Base-by-base conservation (phyloP, 345 rosid species). In the Acer yangbiense region DNA sequence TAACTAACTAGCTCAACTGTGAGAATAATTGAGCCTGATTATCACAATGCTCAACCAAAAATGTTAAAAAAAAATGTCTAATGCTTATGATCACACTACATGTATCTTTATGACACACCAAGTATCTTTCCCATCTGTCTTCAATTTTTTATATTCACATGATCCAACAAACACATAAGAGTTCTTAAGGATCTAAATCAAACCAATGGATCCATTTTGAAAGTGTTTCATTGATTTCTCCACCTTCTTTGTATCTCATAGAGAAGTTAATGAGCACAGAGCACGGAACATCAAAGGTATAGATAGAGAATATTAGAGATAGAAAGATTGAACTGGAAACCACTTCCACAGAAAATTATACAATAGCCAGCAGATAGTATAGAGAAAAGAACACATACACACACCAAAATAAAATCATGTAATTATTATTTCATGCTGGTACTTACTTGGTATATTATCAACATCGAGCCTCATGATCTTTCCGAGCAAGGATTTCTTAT, bases 401-500 rank as follows among this genome's bases (percentile, higher is more conserved):
- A 4, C 6, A 35, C 39, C 39, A 35, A 67, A 43, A 43, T 7
- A 9, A 43, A 43, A 43, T 43, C 46, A 67, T 14, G 18, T 20
- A 18, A 39, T 50, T 67, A 72, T 54, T 69, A 69, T 74, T 69
- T 23, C 32, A 50, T 76, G 60, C 60, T 43, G 72, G 68, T 35
- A 87, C 97, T 85, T 82, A 92, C 98, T 91, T 52, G 97, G 95
- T 79, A 90, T 86, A 44, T 80, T 87, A 78, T 96, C 94, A 54
- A 96, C 82, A 88, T 96, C 99, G 54, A 96, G 92, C 78, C 99
- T 85, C 94, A 88, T 87, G 82, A 96, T 85, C 82, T 96, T 96
- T 74, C 99, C 99, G 17, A 94, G 99, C 87, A 96, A 83, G 0
- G 99, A 96, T 82, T 94, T 94, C 89, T 94, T 96, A 88, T 92